Evolutionary conservation across 108 stramenopile species (phyloP), one percentile per base, ranked within the genome.

Genomic region (Cyclotella sp.): DNA sequence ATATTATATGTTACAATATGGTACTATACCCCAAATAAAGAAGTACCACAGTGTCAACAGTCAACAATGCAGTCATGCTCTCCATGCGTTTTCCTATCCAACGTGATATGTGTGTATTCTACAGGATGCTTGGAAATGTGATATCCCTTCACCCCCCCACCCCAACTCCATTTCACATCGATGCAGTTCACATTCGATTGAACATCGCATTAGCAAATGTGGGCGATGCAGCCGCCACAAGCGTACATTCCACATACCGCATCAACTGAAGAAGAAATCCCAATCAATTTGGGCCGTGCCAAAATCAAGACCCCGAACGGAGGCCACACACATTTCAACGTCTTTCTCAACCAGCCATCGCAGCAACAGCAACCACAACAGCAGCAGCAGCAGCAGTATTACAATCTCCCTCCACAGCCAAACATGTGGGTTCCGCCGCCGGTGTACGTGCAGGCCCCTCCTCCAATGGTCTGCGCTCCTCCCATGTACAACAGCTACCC

Each of bases 161-260:
- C 34, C 34, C 34, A 34, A 34, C 34, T 34, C 6, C 34, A 34
- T 34, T 34, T 34, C 34, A 34, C 34, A 34, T 34, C 34, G 34
- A 34, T 34, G 34, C 34, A 34, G 34, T 34, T 6, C 34, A 34
- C 34, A 34, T 34, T 34, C 34, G 2, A 34, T 34, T 6, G 34
- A 34, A 34, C 34, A 34, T 34, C 34, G 34, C 55, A 24, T 24
- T 57, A 57, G 60, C 60, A 61, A 61, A 64, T 64, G 63, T 64
- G 63, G 63, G 63, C 63, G 9, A 64, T 64, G 63, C 60, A 61
- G 34, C 30, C 29, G 30, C 63, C 43, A 26, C 63, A 27, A 46
- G 22, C 28, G 10, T 64, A 46, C 24, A 64, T 46, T 14, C n/a
- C 44, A 24, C 57, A 27, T 2, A n/a, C 47, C 15, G 60, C 60